These are phyloP conservation scores for Isoetes taiwanensis DNA, from an alignment of 75 land plant genomes.

Conservation along the genomic window DNA sequence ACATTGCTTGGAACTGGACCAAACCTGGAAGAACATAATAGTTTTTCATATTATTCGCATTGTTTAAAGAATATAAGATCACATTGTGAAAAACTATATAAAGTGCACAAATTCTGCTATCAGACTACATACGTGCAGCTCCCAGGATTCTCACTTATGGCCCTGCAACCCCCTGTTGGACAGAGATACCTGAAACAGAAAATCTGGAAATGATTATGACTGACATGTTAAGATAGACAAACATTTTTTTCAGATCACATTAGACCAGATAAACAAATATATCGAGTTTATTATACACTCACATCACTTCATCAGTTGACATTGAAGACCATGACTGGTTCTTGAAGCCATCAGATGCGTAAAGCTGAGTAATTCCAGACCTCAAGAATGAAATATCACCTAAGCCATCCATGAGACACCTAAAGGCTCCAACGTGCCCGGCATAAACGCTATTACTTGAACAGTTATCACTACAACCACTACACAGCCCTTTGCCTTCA, in stretches of 20 bases:
- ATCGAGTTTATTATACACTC: slow-evolving; percentile 3
- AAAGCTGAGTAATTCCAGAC: slow-evolving; percentile 23
- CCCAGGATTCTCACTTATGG: slow-evolving; percentile 26
- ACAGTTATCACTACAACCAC: slow-evolving; percentile 27
- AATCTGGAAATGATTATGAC: not conserved
- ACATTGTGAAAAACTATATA: too few species aligned
- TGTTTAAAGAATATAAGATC: too few species aligned
- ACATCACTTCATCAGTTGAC: slow-evolving; percentile 28
- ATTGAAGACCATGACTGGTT: slow-evolving; percentile 33
- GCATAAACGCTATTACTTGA: slow-evolving; percentile 16
- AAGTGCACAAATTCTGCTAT: too few species aligned
- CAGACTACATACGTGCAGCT: slow-evolving; percentile 32
- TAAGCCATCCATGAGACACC: slow-evolving; percentile 26
- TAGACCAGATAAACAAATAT: not conserved
- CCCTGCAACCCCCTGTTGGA: slow-evolving; percentile 31
- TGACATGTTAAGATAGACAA: not conserved
- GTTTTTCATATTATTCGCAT: not conserved
- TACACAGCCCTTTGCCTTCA: slow-evolving; percentile 20
- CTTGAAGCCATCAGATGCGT: slow-evolving; percentile 23
- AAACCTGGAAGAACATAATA: slow-evolving; percentile 11
- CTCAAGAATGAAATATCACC: slow-evolving; percentile 37
- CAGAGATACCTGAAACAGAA: slow-evolving; percentile 22
- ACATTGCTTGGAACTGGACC: slow-evolving; percentile 29
- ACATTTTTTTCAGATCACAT: not conserved
- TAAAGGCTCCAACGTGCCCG: slow-evolving; percentile 26